A percentile compares a stretch with the other conserved stretches of the same genome.
Conservation (phyloP, 805 yeast genomes). For the Candida broadrunensis region DNA sequence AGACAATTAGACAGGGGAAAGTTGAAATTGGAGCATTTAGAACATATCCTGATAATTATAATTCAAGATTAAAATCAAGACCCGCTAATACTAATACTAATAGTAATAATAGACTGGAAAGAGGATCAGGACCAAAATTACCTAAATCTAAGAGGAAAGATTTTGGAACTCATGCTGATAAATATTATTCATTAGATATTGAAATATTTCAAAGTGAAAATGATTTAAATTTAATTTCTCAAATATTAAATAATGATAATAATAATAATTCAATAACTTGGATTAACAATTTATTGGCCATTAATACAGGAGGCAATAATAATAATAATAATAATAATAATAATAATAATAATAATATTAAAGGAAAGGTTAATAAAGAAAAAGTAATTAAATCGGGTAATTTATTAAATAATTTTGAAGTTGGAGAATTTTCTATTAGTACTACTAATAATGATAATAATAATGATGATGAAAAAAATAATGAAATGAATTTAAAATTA, state of each 20-base stretch:
- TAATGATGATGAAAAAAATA: conserved; percentile 4
- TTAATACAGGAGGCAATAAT: conserved; percentile 2
- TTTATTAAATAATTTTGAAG: conserved; percentile 6
- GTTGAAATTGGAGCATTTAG: conserved; percentile 89
- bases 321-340: neutral
- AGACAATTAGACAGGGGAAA: conserved; percentile 56
- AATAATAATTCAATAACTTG: conserved; percentile 16
- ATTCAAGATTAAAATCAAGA: neutral
- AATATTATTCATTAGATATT: conserved; percentile 65
- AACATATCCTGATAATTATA: conserved; percentile 50
- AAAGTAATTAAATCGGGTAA: conserved; percentile 4
- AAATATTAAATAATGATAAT: conserved; percentile 11
- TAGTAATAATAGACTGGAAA: neutral
- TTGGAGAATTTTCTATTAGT: no score
- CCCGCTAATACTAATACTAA: neutral
- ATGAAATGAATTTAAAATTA: conserved; percentile 1
- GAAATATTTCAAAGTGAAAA: conserved; percentile 52
- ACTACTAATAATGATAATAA: no score
- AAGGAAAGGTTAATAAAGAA: neutral
- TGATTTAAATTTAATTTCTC: conserved; percentile 38
- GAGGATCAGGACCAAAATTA: no score
- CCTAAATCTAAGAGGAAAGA: conserved; percentile 57
- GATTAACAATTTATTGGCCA: conserved; percentile 10
- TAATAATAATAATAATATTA: neutral
- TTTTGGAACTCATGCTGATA: conserved; percentile 67